Evolutionary conservation across 495 filamentous ascomycete genomes (phyloP).

Genomic region (Glarea lozoyensis): DNA sequence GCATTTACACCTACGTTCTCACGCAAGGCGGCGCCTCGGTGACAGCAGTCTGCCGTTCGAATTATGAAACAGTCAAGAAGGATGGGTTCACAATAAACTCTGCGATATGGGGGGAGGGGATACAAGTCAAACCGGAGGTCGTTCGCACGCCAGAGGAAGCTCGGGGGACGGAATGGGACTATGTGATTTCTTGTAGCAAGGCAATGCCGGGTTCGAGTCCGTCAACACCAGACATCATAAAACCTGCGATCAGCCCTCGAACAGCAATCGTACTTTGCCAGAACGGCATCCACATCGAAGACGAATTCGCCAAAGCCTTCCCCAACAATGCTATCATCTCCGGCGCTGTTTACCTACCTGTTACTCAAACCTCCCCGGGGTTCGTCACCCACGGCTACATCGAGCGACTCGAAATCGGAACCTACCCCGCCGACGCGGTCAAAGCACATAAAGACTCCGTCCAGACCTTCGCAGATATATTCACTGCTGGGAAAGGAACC

Average conservation of each 20-base stretch:
- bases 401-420: conserved; percentile 37
- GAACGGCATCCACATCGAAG: conserved; percentile 48
- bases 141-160: conserved; percentile 32
- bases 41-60: conserved; percentile 48
- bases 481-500: conserved; percentile 30
- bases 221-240: conserved; percentile 28
- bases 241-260: conserved; percentile 28
- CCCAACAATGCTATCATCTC: conserved; percentile 36
- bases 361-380: conserved; percentile 31
- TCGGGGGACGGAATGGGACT: conserved; percentile 32
- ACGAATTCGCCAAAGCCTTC: conserved; percentile 32
- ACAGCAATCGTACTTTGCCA: conserved; percentile 45
- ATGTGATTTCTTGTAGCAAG: conserved; percentile 41
- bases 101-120: conserved; percentile 30
- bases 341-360: conserved; percentile 39
- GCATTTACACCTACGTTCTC: no score
- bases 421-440: conserved; percentile 31
- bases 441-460: conserved; percentile 26
- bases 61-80: conserved; percentile 36
- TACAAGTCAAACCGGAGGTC: conserved; percentile 27
- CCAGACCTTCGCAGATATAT: conserved; percentile 24
- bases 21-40: no score
- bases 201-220: conserved; percentile 27
- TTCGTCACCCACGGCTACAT: conserved; percentile 24
- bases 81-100: conserved; percentile 45